Base-by-base conservation (phyloP, 148 eudicot species). In the Talinum fruticosum region DNA sequence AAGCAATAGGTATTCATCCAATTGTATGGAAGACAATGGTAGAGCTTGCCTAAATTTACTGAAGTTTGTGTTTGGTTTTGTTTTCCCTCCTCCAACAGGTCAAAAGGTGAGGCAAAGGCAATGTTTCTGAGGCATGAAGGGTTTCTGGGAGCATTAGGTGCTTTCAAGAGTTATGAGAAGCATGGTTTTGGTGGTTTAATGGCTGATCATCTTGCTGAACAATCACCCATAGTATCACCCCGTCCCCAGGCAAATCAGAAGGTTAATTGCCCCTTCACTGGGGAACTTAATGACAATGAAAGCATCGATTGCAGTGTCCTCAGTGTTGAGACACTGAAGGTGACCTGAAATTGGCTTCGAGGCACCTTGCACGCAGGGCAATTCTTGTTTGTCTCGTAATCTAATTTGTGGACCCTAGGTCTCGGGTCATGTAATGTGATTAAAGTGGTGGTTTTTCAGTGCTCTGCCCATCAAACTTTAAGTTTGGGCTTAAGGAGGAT, bases 41-140 rank as follows among this genome's bases (percentile, higher is more conserved):
- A 16, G 24, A 41, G 47, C 47, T 7, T 41, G 47, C 12, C 47
- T 10, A 41, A 41, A 8, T 8, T 41, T 41, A 1, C 47, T 41
- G 7, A 6, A 41, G 47, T 41, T 41, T 41, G 14, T 41, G 1
- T 41, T 10, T 0, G 47, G 8, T 41, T 41, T 41, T 41, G 47
- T 8, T 37, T 37, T 37, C 13, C 47, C 29, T 19, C 67, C 28
- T n/a, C 81, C 26, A 62, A 72, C 87, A 95, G 99, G 99, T 95
- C 99, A 65, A 90, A 92, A 82, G 99, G 99, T 5, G 94, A 95
- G 79, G 94, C 94, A 37, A 91, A 95, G 84, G 99, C 99, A 71
- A 88, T 95, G 93, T 95, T 95, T 84, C 79, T 95, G 75, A 86
- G 89, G 77, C 99, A 95, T 53, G 99, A 95, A 83, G 99, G 99